Percentiles rank a stretch among this genome's conserved stretches.
These are phyloP conservation scores for Vararia minispora DNA, from an alignment of 768 basidiomycete genomes.

Conservation along the genomic window DNA sequence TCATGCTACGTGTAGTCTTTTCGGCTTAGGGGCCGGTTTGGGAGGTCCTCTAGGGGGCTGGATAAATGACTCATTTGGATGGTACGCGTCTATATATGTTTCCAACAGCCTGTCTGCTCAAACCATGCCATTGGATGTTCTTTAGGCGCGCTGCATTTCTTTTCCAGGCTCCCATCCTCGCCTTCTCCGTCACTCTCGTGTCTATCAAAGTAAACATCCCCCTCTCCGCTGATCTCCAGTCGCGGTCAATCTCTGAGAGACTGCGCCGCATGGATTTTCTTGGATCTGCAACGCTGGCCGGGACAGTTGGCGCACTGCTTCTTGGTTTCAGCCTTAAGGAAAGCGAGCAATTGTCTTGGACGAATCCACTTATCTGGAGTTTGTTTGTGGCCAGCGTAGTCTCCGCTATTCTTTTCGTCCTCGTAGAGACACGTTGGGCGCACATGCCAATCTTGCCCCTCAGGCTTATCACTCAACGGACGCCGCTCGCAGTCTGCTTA, in stretches of 20 bases:
- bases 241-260: constrained; percentile 48
- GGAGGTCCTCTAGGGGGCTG: constrained; percentile 78
- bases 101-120: neutral
- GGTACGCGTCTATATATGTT: too few species aligned
- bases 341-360: constrained; percentile 70
- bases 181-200: constrained; percentile 61
- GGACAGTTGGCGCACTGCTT: constrained; percentile 56
- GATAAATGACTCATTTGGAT: constrained; percentile 78
- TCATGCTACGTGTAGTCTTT: constrained; percentile 38
- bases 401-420: constrained; percentile 49
- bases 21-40: constrained; percentile 71
- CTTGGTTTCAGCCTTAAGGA: constrained; percentile 70
- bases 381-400: constrained; percentile 48
- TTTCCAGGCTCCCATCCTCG: constrained; percentile 69
- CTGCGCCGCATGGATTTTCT: constrained; percentile 74
- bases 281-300: constrained; percentile 73
- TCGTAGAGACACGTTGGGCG: constrained; percentile 70
- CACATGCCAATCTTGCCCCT: constrained; percentile 88
- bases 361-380: constrained; percentile 57
- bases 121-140: constrained; percentile 5
- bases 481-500: constrained; percentile 71
- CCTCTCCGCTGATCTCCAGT: constrained; percentile 55
- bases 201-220: constrained; percentile 68
- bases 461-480: constrained; percentile 62
- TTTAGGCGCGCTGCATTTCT: constrained; percentile 77